These are phyloP conservation scores for Pseudopithomyces chartarum DNA, from an alignment of 2,329 filamentous ascomycete genomes.

Conservation along the genomic window DNA sequence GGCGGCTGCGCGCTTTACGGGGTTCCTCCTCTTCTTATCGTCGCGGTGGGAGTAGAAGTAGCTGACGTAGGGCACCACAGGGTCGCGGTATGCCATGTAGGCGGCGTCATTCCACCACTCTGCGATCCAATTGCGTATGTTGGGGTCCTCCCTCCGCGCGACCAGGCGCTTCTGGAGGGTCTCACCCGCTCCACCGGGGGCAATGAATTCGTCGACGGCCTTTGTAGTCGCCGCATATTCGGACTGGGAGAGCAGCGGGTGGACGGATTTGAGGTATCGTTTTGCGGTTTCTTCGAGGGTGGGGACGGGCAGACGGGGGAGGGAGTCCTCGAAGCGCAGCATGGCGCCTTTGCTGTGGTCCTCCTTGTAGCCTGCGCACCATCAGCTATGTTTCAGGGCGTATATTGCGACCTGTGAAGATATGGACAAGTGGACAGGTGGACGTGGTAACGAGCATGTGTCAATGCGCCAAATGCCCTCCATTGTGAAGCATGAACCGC, in stretches of 20 bases:
- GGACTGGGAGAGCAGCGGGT: conserved; percentile 70
- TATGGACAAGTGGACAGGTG: no score
- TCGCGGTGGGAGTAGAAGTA: conserved; percentile 99
- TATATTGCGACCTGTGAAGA: no score
- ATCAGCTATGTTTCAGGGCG: no score
- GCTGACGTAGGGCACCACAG: conserved; percentile 95
- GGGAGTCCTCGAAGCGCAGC: conserved; percentile 85
- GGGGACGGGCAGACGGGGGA: conserved; percentile 78
- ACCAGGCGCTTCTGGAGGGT: conserved; percentile 87
- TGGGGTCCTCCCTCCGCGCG: conserved; percentile 77
- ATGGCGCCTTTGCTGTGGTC: conserved; percentile 79
- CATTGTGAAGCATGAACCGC: conserved; percentile 18
- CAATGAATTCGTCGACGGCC: conserved; percentile 86
- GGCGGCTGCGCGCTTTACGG: conserved; percentile 89
- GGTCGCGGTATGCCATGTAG: conserved; percentile 91
- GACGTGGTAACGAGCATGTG: conserved; percentile 5
- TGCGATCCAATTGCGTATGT: conserved; percentile 88
- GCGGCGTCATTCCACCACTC: conserved; percentile 99
- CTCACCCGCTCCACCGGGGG: conserved; percentile 81
- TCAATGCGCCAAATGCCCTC: not conserved
- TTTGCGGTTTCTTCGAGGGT: conserved; percentile 81
- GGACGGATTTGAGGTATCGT: conserved; percentile 79
- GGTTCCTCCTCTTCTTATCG: conserved; percentile 84
- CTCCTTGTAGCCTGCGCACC: conserved; percentile 71
- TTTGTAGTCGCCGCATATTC: conserved; percentile 77